Conservation (phyloP, 495 filamentous ascomycete species). For the Penicillium roqueforti region DNA sequence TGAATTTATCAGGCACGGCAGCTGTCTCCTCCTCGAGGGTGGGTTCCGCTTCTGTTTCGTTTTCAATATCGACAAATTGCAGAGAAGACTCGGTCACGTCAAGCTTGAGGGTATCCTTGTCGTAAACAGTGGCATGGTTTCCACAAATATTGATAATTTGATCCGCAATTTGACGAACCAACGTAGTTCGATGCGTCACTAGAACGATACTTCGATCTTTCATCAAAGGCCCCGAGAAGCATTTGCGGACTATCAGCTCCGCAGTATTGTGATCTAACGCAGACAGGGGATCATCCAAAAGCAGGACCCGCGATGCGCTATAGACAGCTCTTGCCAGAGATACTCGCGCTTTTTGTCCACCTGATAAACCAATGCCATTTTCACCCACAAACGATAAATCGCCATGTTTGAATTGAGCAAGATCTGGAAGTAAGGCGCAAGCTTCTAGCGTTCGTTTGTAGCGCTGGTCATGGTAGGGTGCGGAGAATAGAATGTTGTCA, state of each 20-base stretch:
- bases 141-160: constrained; percentile 64
- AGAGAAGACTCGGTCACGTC: constrained; percentile 12
- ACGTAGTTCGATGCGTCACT: constrained; percentile 72
- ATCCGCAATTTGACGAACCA: constrained; percentile 60
- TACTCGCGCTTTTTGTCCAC: constrained; percentile 66
- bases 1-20: constrained; percentile 67
- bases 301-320: constrained; percentile 57
- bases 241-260: constrained; percentile 62
- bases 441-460: constrained; percentile 59
- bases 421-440: constrained; percentile 60
- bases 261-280: constrained; percentile 74
- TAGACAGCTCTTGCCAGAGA: constrained; percentile 69
- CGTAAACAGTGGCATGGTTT: constrained; percentile 49
- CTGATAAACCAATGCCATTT: constrained; percentile 64
- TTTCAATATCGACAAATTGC: constrained; percentile 25
- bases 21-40: constrained; percentile 42
- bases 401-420: constrained; percentile 59
- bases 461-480: constrained; percentile 59
- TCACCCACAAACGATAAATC: constrained; percentile 68
- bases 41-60: constrained; percentile 35
- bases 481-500: constrained; percentile 77
- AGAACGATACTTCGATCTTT: constrained; percentile 61
- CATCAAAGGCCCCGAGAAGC: constrained; percentile 61
- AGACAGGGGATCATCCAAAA: constrained; percentile 68
- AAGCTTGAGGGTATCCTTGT: constrained; percentile 27